A percentile compares a stretch with the other conserved stretches of the same genome.
Evolutionary conservation across 2,329 filamentous ascomycete species (phyloP).

Genomic region (Claviceps purpurea): DNA sequence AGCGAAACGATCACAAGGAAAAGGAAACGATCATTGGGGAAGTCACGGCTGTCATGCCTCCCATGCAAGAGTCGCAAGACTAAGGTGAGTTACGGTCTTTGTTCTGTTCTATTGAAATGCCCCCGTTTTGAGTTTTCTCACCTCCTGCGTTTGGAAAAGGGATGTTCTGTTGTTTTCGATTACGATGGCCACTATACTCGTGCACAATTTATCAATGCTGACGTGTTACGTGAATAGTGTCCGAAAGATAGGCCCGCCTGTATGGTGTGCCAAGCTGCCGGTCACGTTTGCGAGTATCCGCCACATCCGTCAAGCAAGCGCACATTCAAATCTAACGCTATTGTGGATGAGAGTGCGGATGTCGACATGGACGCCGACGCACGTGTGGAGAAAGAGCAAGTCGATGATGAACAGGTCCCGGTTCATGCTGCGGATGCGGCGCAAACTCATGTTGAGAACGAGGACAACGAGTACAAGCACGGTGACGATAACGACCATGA

Average conservation of each 20-base stretch:
- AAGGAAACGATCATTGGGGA: conserved; percentile 13
- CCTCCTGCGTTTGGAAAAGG: no score
- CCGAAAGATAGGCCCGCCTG: conserved; percentile 27
- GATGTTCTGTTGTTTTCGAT: neutral
- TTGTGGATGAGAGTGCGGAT: conserved; percentile 7
- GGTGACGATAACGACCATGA: conserved; percentile 8
- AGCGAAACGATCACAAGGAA: conserved; percentile 4
- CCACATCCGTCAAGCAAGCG: conserved; percentile 16
- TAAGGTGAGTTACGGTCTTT: conserved; percentile 20
- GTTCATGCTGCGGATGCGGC: neutral
- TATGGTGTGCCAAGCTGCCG: conserved; percentile 20
- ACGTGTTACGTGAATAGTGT: conserved; percentile 19
- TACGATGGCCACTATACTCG: neutral
- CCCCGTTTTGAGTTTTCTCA: no score
- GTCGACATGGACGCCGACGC: conserved; percentile 5
- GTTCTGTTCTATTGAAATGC: neutral
- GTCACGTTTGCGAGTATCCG: conserved; percentile 26
- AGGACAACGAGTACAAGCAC: neutral
- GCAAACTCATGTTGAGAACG: neutral
- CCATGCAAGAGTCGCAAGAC: conserved; percentile 21
- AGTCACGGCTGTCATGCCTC: conserved; percentile 22
- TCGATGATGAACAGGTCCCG: neutral
- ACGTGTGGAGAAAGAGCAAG: conserved; percentile 1
- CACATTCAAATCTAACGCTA: conserved; percentile 11
- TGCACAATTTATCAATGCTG: conserved; percentile 5